Evolutionary conservation across 1,284 basidiomycete species (phyloP).

Genomic region (Volvariella volvacea): DNA sequence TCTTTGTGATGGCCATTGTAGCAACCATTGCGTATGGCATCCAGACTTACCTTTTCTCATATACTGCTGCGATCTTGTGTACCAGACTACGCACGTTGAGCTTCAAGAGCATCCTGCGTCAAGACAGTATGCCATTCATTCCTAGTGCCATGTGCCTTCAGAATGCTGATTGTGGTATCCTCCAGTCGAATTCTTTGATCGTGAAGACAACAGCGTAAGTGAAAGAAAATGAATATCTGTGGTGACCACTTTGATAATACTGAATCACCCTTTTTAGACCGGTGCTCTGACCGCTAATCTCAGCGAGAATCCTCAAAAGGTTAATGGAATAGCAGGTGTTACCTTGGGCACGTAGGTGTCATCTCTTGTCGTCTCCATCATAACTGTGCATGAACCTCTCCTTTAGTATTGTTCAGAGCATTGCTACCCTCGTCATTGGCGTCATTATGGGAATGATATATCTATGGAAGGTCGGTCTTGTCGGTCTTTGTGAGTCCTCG

Average conservation of each 20-base stretch:
- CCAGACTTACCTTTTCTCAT: conserved; percentile 67
- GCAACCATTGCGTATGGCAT: conserved; percentile 55
- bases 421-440: conserved; percentile 73
- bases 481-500: conserved; percentile 53
- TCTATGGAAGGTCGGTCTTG: conserved; percentile 74
- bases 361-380: background rate
- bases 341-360: conserved; percentile 69
- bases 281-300: conserved; percentile 79
- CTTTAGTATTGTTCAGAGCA: conserved; percentile 69
- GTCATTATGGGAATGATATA: conserved; percentile 73
- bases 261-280: no score
- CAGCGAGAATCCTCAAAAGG: conserved; percentile 87
- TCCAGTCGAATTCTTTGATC: conserved; percentile 83
- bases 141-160: background rate
- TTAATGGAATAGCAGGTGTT: conserved; percentile 85
- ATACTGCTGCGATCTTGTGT: conserved; percentile 62
- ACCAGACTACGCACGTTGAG: conserved; percentile 59
- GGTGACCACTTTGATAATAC: no score
- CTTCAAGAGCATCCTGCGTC: conserved; percentile 74
- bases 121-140: conserved; percentile 58
- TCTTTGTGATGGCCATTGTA: conserved; percentile 80
- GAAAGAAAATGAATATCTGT: background rate
- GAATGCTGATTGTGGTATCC: background rate
- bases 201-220: conserved; percentile 70
- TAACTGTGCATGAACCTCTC: background rate